phyloP scores from a whole-genome alignment of 1,284 basidiomycete genomes.

The Gymnopus androsaceus region DNA sequence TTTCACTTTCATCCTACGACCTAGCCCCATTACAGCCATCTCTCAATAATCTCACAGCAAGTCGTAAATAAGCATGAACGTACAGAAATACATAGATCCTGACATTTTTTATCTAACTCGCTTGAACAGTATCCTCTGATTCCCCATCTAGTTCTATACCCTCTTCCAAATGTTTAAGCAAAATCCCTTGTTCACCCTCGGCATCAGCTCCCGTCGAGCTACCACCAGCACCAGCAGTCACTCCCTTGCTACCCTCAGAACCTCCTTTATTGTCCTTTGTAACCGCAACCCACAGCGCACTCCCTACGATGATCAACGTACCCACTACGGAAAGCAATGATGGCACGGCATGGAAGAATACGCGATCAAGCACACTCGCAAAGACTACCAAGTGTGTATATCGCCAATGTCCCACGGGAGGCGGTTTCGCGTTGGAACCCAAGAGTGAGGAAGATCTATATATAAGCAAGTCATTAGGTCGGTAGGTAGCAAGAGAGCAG shows the following conservation, averaged over 20 bases:
- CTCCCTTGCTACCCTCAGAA: not conserved
- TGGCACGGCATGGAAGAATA: slow-evolving; percentile 60
- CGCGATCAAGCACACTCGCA: slow-evolving; percentile 55
- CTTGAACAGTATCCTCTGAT: not conserved
- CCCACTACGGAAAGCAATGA: slow-evolving; percentile 57
- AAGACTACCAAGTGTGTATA: slow-evolving; percentile 72
- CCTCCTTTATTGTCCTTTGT: not conserved
- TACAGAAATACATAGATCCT: too few relatives aligned
- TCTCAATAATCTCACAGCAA: too few relatives aligned
- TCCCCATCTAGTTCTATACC: not conserved
- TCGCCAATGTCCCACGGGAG: slow-evolving; percentile 58
- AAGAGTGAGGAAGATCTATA: slow-evolving; percentile 56
- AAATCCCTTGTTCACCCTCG: not conserved
- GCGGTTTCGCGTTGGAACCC: slow-evolving; percentile 69
- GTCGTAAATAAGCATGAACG: too few relatives aligned
- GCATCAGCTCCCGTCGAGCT: not conserved
- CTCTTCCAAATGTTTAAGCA: slow-evolving; percentile 4
- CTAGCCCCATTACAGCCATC: too few relatives aligned
- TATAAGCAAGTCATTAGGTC: not conserved
- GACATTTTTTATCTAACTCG: too few relatives aligned
- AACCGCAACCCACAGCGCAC: slow-evolving; percentile 65
- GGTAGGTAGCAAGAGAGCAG: too few relatives aligned
- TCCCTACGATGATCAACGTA: slow-evolving; percentile 56
- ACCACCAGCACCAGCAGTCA: not conserved
- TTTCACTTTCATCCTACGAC: too few relatives aligned